A percentile compares a stretch with the other conserved stretches of the same genome.
Conservation (phyloP, 2,329 filamentous ascomycete species). For the Thermoascus crustaceus region DNA sequence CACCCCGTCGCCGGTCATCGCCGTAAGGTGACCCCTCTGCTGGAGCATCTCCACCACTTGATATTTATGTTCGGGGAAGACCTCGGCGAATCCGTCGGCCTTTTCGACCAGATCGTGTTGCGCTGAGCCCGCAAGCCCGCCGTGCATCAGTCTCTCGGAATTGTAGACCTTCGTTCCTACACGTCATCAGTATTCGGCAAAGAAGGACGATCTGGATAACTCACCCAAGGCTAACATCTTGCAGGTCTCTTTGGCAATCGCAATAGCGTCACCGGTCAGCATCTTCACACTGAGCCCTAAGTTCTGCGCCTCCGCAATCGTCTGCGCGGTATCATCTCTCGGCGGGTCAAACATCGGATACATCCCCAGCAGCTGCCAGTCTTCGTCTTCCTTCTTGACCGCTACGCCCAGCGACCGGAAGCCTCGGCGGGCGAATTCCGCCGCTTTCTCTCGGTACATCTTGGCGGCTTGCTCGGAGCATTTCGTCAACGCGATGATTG, state of each 20-base stretch:
- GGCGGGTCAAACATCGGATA: constrained; percentile 69
- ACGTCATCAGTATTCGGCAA: neutral
- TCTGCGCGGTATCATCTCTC: constrained; percentile 65
- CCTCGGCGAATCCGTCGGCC: constrained; percentile 60
- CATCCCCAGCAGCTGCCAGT: constrained; percentile 62
- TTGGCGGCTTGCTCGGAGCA: constrained; percentile 54
- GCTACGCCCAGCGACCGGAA: constrained; percentile 68
- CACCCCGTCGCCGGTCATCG: constrained; percentile 64
- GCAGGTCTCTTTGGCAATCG: constrained; percentile 68
- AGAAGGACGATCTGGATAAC: neutral
- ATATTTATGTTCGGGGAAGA: constrained; percentile 64
- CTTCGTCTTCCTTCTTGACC: constrained; percentile 62
- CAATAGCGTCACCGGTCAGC: constrained; percentile 67
- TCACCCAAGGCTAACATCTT: constrained; percentile 62
- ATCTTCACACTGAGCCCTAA: constrained; percentile 68
- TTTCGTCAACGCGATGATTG: constrained; percentile 57
- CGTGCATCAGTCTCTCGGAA: constrained; percentile 63
- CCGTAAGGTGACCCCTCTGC: constrained; percentile 58
- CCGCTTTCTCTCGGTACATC: constrained; percentile 59
- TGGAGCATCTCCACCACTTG: constrained; percentile 63
- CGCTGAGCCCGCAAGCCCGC: constrained; percentile 59
- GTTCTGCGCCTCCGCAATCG: constrained; percentile 62
- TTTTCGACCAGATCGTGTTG: constrained; percentile 65
- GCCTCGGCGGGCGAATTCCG: constrained; percentile 63
- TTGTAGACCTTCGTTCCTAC: constrained; percentile 61